Evolutionary conservation across 2,329 filamentous ascomycete genomes (phyloP), one percentile per base, ranked within the genome.

Genomic region (Talaromyces albobiverticillius): DNA sequence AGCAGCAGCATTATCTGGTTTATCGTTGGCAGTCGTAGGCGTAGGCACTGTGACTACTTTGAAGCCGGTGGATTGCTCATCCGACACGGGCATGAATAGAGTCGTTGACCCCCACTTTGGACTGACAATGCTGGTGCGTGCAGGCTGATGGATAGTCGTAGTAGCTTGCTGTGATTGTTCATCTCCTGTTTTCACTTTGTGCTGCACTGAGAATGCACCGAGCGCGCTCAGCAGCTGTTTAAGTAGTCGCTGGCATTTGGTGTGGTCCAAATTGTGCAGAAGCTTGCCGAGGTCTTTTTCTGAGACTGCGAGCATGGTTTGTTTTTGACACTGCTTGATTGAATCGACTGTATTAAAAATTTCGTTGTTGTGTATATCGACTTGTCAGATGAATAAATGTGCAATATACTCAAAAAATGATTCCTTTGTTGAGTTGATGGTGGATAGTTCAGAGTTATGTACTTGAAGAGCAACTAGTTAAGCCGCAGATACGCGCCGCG

Each of bases 51-150:
- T 88, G 5, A 89, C 82, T 22, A 89, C 85, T 75, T 92, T 92
- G 62, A 90, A 81, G 3, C 83, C 86, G 58, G 88, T 85, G 25
- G 82, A 83, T 7, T 73, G 68, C 0, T 82, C 81, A 55, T 84
- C 84, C 22, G 80, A 83, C 1, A 86, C 86, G 0, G 88, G 88
- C 85, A 90, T 90, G 66, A 90, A 90, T 20, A 90, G 72, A 2
- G 85, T 89, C 16, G 82, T 86, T 26, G 76, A 72, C 5, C 70
- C 60, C 50, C 50, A 46, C 6, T 65, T 61, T 38, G 64, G 70
- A 8, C 74, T 77, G 29, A 62, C 62, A 49, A 78, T 72, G 10
- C 66, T 60, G 29, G 67, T 69, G 46, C 76, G 70, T 7, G 76
- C 66, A 2, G 75, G 75, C 56, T 78, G 76, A 51, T 77, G 71